Percentiles rank a stretch among this genome's conserved stretches.
Evolutionary conservation across 1,139 yeast species (phyloP).

Genomic region (Hyphopichia pseudoburtonii): DNA sequence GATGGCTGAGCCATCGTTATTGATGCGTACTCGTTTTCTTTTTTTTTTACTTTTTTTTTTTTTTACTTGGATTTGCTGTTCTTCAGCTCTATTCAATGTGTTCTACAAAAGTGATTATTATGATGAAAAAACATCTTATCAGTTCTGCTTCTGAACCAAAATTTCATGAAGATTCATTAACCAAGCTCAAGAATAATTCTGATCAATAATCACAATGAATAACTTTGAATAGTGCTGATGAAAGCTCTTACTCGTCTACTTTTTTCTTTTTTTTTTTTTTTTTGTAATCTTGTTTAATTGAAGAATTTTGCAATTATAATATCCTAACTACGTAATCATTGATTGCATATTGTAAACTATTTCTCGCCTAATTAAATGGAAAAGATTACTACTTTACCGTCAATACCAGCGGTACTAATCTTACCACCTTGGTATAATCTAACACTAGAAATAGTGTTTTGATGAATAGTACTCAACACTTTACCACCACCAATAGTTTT

Average conservation of each 20-base stretch:
- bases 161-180: conserved; percentile 54
- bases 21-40: too few relatives aligned
- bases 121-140: conserved; percentile 66
- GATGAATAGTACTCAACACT: conserved; percentile 77
- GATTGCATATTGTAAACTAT: not conserved
- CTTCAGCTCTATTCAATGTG: too few relatives aligned
- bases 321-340: not conserved
- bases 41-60: too few relatives aligned
- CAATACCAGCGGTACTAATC: conserved; percentile 61
- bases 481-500: conserved; percentile 37
- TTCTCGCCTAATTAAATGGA: conserved; percentile 14
- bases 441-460: conserved; percentile 80
- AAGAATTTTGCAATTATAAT: not conserved
- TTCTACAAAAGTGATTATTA: too few relatives aligned
- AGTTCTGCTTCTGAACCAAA: conserved; percentile 91
- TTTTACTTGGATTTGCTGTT: too few relatives aligned
- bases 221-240: too few relatives aligned
- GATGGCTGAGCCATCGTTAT: too few relatives aligned
- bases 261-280: too few relatives aligned
- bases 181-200: conserved; percentile 33
- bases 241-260: too few relatives aligned
- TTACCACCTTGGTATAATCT: conserved; percentile 55
- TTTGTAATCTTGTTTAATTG: too few relatives aligned
- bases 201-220: too few relatives aligned
- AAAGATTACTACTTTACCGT: conserved; percentile 83